Base-by-base conservation (phyloP, 345 rosid genomes). In the Ceriops zippeliana region DNA sequence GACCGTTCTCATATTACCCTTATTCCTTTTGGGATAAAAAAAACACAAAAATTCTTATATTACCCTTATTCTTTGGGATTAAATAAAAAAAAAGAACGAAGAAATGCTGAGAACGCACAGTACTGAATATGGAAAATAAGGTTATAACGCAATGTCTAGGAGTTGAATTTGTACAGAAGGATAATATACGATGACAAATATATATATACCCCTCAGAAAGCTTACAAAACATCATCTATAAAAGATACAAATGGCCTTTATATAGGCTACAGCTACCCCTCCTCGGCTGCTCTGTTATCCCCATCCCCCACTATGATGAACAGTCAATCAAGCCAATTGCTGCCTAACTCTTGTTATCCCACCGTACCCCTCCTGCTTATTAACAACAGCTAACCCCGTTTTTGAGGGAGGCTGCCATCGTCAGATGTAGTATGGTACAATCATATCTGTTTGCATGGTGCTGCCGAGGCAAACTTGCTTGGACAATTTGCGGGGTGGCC, bases 121-220 rank as follows among this genome's bases (percentile, higher is more conserved):
- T 2, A 2, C 1, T 3, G 17, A 16, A 42, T 3, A 42, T 42
- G 49, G 3, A 3, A 42, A 42, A 42, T 42, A 42, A 42, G 49
- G 17, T 42, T 42, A 42, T 2, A 0, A 15, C 1, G 49, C 49
- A 42, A 13, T 42, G 49, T 62, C 52, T 62, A 71, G 1, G 28
- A 57, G 65, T 73, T 66, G 47, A 53, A 69, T 79, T 71, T 74
- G 68, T 73, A 76, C 72, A 73, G 26, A 24, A 24, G 79, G 68
- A 66, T 52, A 58, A 74, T 64, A 78, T 42, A 73, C 56, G 57
- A 70, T 61, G 66, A 73, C 57, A 54, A 59, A 76, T 72, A 72
- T 75, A 76, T 72, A 72, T 75, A 75, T 73, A 81, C 82, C 76
- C 82, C 76, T 70, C 66, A 68, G 63, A 72, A 74, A 65, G 71